Conservation (phyloP, 768 basidiomycete species). For the Lactifluus piperatus region DNA sequence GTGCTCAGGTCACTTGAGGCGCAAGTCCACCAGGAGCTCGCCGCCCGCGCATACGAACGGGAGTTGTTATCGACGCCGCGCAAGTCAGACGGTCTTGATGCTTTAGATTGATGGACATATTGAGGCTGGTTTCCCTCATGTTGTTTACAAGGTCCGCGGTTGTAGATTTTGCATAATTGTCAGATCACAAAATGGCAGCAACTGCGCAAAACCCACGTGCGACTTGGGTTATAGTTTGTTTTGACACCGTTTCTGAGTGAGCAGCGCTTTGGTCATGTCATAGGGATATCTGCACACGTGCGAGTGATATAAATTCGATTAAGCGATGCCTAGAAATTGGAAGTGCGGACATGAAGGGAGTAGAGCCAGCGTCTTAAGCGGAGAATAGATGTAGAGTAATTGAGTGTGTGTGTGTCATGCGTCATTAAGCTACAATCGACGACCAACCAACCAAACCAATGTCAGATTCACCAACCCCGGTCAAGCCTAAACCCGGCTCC, state of each 20-base stretch:
- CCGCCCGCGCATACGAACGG: background rate
- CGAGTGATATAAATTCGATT: too few relatives aligned
- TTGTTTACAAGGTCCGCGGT: background rate
- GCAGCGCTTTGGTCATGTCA: too few relatives aligned
- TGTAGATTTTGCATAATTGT: background rate
- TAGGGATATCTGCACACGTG: too few relatives aligned
- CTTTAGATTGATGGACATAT: background rate
- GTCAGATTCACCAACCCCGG: slow-evolving; percentile 51
- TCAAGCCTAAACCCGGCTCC: slow-evolving; percentile 65
- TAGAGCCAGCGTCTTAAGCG: too few relatives aligned
- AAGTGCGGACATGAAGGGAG: too few relatives aligned
- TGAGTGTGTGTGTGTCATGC: too few relatives aligned
- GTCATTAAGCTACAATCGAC: too few relatives aligned
- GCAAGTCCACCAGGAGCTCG: background rate
- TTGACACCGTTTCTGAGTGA: too few relatives aligned
- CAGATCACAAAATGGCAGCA: background rate
- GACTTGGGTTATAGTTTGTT: too few relatives aligned
- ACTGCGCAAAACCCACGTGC: too few relatives aligned
- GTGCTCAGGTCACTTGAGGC: background rate
- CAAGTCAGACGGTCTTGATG: background rate
- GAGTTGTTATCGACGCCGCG: background rate
- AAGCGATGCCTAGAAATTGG: too few relatives aligned
- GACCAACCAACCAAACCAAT: slow-evolving; percentile 27
- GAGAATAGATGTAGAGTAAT: too few relatives aligned
- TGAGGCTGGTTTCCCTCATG: background rate